Conservation (phyloP, 2,329 filamentous ascomycete genomes). For the Beauveria varroae region DNA sequence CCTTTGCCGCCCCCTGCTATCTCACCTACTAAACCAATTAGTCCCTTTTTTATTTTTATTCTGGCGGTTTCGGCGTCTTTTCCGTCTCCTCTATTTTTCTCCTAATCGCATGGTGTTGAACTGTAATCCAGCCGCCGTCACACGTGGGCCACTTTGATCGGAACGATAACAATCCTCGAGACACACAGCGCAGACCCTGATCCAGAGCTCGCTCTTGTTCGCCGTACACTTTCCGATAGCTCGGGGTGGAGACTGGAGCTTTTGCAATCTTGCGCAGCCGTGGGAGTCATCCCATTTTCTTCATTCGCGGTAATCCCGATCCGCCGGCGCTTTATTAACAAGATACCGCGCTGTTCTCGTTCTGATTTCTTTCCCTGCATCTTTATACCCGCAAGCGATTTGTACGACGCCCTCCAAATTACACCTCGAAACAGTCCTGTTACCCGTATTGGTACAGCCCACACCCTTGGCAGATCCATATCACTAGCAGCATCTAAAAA, state of each 20-base stretch:
- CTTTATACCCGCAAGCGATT: not conserved
- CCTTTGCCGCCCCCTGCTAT: not conserved
- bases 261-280: not conserved
- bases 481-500: not conserved
- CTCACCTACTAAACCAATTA: not conserved
- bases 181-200: not conserved
- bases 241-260: not conserved
- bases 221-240: not conserved
- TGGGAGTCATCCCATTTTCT: not conserved
- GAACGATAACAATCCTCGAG: not conserved
- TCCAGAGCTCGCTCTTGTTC: not conserved
- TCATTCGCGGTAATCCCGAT: not conserved
- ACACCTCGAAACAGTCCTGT: not conserved
- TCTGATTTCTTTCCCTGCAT: not conserved
- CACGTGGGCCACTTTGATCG: not conserved
- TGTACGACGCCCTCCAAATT: not conserved
- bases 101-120: not conserved
- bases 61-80: not conserved
- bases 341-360: not conserved
- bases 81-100: not conserved
- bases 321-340: not conserved
- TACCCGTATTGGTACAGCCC: not conserved
- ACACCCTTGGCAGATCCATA: not conserved
- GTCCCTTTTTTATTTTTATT: not conserved
- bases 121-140: not conserved